Base-by-base conservation (phyloP, 495 filamentous ascomycete species). In the Neurospora hispaniola region DNA sequence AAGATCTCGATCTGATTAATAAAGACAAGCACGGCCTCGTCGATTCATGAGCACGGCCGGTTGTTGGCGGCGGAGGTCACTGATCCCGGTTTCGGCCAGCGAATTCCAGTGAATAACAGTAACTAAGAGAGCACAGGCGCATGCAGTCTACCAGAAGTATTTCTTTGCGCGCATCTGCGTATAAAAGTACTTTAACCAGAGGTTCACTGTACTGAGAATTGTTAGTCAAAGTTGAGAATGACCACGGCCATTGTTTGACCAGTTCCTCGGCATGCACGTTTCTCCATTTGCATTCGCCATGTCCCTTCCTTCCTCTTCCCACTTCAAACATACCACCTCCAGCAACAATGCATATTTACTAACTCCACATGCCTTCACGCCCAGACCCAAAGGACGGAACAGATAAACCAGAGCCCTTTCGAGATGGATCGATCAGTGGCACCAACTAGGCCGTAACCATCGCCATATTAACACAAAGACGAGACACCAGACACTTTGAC, bases 101-200 rank as follows among this genome's bases (percentile, higher is more conserved):
- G 1, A 14, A 12, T 54, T 27, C 11, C 46, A 20, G 20, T 12
- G 4, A 4, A 23, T 54, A 54, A 54, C 46, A 54, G 20, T 1
- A 54, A 6, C 10, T 10, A 54, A 27, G 20, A 27, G 12, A 6
- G 20, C 5, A 5, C 20, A 14, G 46, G 46, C 46, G 11, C 20
- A 7, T 11, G 4, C 20, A 10, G 1, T 46, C 18, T 0, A 46
- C 1, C 43, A 54, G 20, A 20, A 54, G 46, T 54, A 54, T 20
- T 1, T 46, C 10, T 20, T 0, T 1, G 18, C 43, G 1, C 0
- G 1, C 2, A 0, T 1, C n/a, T n/a, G 8, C 10, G 7, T 9
- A 2, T n/a, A 0, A 44, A 46, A 10, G 18, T 46, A 46, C 43
- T 46, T 46, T 46, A 8, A 46, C 8, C n/a, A 1, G 10, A 46